Evolutionary conservation across 192 early-diverging fungal species (phyloP), one percentile per base, ranked within the genome.

Genomic region (Backusella circina): DNA sequence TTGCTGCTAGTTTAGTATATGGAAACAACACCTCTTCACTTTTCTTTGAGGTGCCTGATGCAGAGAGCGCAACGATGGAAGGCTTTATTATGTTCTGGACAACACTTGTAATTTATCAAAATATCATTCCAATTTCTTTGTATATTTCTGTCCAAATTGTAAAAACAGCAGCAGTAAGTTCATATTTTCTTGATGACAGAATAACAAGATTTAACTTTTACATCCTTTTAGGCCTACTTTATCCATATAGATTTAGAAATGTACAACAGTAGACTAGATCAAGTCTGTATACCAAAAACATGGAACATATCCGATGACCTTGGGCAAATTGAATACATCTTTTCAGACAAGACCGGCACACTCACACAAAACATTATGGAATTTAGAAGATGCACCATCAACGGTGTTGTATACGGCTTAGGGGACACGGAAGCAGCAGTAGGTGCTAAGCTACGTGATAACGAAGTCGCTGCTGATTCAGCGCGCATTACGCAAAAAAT

Each of bases 41-140:
- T 44, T 74, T 69, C 33, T 88, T 88, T 71, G 87, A 88, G 75
- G 77, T 65, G 16, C 81, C 85, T 28, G 82, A 88, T 74, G 81
- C 77, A 12, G 83, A 83, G 31, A 86, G 86, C 54, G 79, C 88
- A 50, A 81, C 86, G 31, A 80, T 89, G 79, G 86, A 85, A 26
- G 91, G 85, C 2, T 93, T 94, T 35, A 75, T 92, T 73, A 91
- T 89, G 1, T 94, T 93, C 68, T 94, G 93, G 88, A 87, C 89
- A 12, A 88, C 91, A 51, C 78, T 99, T 57, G 94, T 97, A 77
- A 83, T 95, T 36, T 96, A 94, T 82, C 97, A 99, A 85, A 98
- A 96, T 73, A 91, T 99, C 26, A 93, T 99, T 10, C 97, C 97
- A 0, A 96, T 99, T 74, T 96, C 96, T 41, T 85, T 98, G 54